Evolutionary conservation across 495 filamentous ascomycete species (phyloP).

Genomic region (Hyaloscypha bicolor): DNA sequence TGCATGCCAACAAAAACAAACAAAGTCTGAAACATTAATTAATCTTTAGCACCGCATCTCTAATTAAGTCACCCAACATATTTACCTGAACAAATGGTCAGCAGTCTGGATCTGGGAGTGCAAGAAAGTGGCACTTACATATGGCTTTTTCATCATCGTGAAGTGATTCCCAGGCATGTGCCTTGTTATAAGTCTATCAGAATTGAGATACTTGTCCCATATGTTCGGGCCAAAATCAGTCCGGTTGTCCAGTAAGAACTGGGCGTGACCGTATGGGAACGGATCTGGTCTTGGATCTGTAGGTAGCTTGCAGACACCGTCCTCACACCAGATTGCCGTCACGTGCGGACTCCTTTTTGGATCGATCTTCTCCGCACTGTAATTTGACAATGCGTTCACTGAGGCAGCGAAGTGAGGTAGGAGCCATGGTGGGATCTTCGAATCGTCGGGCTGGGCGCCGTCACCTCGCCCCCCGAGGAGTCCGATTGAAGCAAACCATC

Average conservation of each 20-base stretch:
- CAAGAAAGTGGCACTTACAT: not conserved
- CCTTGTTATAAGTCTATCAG: slow-evolving; percentile 58
- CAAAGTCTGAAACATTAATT: not conserved
- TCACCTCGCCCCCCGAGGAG: slow-evolving; percentile 60
- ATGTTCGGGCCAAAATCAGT: slow-evolving; percentile 77
- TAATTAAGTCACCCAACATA: slow-evolving; percentile 3
- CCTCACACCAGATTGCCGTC: slow-evolving; percentile 72
- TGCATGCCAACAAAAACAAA: not conserved
- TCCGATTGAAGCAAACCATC: slow-evolving; percentile 41
- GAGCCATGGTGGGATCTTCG: slow-evolving; percentile 65
- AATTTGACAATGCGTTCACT: slow-evolving; percentile 72
- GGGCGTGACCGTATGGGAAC: slow-evolving; percentile 49
- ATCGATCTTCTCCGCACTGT: slow-evolving; percentile 36
- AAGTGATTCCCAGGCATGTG: slow-evolving; percentile 66
- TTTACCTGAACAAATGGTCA: not conserved
- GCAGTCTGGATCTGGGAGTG: not conserved
- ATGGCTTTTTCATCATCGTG: slow-evolving; percentile 66
- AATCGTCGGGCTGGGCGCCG: slow-evolving; percentile 49
- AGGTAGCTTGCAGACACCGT: slow-evolving; percentile 56
- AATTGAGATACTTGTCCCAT: slow-evolving; percentile 71
- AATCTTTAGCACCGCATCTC: slow-evolving; percentile 2
- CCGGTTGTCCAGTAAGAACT: slow-evolving; percentile 58
- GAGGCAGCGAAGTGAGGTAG: slow-evolving; percentile 84
- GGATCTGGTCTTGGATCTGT: slow-evolving; percentile 55
- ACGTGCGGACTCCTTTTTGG: not conserved